Conservation (phyloP, 129 eudicot genomes). For the Flaveria linearis region DNA sequence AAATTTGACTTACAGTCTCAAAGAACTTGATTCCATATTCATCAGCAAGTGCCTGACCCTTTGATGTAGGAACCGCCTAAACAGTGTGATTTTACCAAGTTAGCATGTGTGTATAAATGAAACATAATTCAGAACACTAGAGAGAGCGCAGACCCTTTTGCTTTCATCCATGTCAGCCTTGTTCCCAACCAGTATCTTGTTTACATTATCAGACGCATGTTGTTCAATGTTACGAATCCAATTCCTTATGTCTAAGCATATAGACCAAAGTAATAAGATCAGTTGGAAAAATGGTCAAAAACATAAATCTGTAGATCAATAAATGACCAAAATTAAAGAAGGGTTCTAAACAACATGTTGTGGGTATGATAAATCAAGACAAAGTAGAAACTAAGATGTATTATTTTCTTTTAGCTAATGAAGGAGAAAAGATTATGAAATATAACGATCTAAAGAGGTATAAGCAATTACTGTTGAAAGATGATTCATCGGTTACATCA, state of each 20-base stretch:
- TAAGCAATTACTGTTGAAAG: conserved; percentile 73
- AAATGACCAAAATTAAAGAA: conserved; percentile 16
- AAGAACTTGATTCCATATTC: conserved; percentile 92
- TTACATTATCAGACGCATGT: conserved; percentile 92
- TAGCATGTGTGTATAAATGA: not conserved
- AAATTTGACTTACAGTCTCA: conserved; percentile 70
- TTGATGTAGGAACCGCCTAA: conserved; percentile 91
- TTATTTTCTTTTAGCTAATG: conserved; percentile 2
- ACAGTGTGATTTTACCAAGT: conserved; percentile 31
- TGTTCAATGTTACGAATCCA: conserved; percentile 98
- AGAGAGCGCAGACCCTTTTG: conserved; percentile 61
- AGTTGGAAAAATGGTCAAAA: not conserved
- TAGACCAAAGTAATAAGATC: conserved; percentile 17
- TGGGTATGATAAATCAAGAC: conserved; percentile 20
- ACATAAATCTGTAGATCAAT: not conserved
- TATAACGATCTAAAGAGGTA: conserved; percentile 13
- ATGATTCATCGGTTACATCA: conserved; percentile 89
- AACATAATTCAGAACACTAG: not conserved
- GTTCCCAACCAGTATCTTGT: conserved; percentile 86
- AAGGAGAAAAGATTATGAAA: not conserved
- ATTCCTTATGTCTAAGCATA: conserved; percentile 72
- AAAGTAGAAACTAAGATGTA: not conserved
- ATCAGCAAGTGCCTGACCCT: conserved; percentile 96
- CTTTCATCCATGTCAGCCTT: conserved; percentile 96
- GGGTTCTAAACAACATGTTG: not conserved